Evolutionary conservation across 805 yeast species (phyloP).

Genomic region (Candida chauliodis): DNA sequence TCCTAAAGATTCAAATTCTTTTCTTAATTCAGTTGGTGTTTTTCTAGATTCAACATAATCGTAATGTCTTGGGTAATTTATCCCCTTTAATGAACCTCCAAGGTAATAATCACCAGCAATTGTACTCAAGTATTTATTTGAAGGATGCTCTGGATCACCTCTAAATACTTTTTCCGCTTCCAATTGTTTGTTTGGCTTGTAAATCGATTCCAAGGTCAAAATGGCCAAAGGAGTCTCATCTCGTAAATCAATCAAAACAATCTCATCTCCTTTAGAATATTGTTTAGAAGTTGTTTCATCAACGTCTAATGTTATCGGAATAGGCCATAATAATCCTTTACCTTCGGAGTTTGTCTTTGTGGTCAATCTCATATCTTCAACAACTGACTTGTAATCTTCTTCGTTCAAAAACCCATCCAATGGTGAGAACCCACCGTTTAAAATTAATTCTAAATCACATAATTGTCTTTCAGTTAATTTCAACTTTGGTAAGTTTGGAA

Average conservation of each 20-base stretch:
- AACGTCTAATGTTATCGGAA: slow-evolving; percentile 89
- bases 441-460: slow-evolving; percentile 87
- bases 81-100: slow-evolving; percentile 86
- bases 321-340: slow-evolving; percentile 79
- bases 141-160: slow-evolving; percentile 98
- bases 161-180: slow-evolving; percentile 89
- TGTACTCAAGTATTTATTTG: slow-evolving; percentile 67
- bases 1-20: slow-evolving; percentile 73
- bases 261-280: slow-evolving; percentile 53
- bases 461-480: slow-evolving; percentile 80
- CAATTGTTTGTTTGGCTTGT: slow-evolving; percentile 69
- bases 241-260: slow-evolving; percentile 76
- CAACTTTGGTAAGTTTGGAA: slow-evolving; percentile 38
- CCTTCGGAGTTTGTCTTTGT: slow-evolving; percentile 34
- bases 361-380: slow-evolving; percentile 64
- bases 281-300: slow-evolving; percentile 40
- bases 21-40: slow-evolving; percentile 86
- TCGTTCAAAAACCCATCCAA: slow-evolving; percentile 63
- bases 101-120: slow-evolving; percentile 79
- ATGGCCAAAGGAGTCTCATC: slow-evolving; percentile 79
- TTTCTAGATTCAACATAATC: slow-evolving; percentile 85
- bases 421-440: slow-evolving; percentile 94
- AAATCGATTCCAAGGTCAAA: slow-evolving; percentile 73
- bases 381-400: slow-evolving; percentile 67
- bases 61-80: slow-evolving; percentile 80